phyloP scores from a whole-genome alignment of 2,329 filamentous ascomycete species.

The Neofusicoccum parvum region DNA sequence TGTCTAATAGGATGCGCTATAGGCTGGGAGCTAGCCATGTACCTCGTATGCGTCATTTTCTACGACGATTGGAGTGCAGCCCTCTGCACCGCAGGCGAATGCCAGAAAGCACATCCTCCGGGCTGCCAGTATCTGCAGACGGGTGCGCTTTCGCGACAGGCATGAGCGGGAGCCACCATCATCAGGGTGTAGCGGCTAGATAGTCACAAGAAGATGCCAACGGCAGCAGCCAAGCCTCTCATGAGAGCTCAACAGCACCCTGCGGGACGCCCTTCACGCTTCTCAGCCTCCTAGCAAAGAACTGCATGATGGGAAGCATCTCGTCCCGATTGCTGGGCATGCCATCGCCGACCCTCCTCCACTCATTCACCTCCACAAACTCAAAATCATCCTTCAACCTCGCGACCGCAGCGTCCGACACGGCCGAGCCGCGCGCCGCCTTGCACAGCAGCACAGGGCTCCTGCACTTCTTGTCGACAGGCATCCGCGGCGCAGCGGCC shows the following conservation, averaged over 20 bases:
- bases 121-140: no score
- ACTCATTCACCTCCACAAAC: slow-evolving; percentile 41
- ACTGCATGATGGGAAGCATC: slow-evolving; percentile 89
- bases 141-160: no score
- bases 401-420: slow-evolving; percentile 66
- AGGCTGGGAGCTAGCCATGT: no score
- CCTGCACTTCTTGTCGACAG: slow-evolving; percentile 53
- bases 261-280: slow-evolving; percentile 10
- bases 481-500: slow-evolving; percentile 31
- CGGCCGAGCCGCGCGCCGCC: slow-evolving; percentile 52
- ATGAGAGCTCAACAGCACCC: slow-evolving; percentile 14
- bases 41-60: no score
- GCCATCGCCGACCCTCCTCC: slow-evolving; percentile 61
- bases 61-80: no score
- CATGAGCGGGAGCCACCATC: no score
- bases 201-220: no score
- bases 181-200: no score
- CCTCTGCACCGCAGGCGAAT: no score
- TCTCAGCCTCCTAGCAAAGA: slow-evolving; percentile 67
- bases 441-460: slow-evolving; percentile 67
- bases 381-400: slow-evolving; percentile 67
- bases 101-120: no score
- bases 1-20: no score
- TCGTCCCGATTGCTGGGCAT: slow-evolving; percentile 87
- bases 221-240: neutral